A percentile compares a stretch with the other conserved stretches of the same genome.
These are phyloP conservation scores for Coemansia sp. DNA, from an alignment of 192 early-diverging fungal species.

Conservation along the genomic window DNA sequence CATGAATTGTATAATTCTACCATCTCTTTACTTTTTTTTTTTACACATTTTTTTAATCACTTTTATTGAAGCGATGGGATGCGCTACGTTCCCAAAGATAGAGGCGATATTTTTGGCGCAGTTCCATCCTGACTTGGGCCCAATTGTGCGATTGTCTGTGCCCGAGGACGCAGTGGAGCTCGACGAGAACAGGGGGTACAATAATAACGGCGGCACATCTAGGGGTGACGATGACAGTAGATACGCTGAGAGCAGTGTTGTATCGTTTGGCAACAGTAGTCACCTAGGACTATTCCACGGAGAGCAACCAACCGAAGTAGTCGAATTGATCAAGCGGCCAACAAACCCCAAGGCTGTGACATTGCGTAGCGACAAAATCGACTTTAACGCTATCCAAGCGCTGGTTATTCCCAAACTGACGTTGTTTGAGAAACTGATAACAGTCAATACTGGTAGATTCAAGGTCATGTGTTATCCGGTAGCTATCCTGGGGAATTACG, in stretches of 20 bases:
- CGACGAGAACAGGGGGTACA: slow-evolving; percentile 22
- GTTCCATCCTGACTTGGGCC: slow-evolving; percentile 48
- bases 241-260: not conserved
- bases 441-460: slow-evolving; percentile 38
- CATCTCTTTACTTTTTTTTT: not conserved
- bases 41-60: not conserved
- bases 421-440: slow-evolving; percentile 52
- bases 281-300: not conserved
- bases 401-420: slow-evolving; percentile 53
- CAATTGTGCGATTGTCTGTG: slow-evolving; percentile 43
- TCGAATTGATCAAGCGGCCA: slow-evolving; percentile 41
- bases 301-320: slow-evolving; percentile 7
- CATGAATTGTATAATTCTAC: not conserved
- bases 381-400: slow-evolving; percentile 55
- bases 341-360: not conserved
- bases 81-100: slow-evolving; percentile 41
- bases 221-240: slow-evolving; percentile 6
- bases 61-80: not conserved
- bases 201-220: not conserved
- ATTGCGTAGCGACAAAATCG: slow-evolving; percentile 31
- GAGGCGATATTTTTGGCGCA: slow-evolving; percentile 45
- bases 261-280: not conserved
- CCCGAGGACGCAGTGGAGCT: slow-evolving; percentile 48
- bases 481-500: slow-evolving; percentile 57
- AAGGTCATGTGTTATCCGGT: slow-evolving; percentile 57